Percentiles rank a stretch among this genome's conserved stretches.
Evolutionary conservation across 1,284 basidiomycete genomes (phyloP).

Genomic region (Amylostereum areolatum): DNA sequence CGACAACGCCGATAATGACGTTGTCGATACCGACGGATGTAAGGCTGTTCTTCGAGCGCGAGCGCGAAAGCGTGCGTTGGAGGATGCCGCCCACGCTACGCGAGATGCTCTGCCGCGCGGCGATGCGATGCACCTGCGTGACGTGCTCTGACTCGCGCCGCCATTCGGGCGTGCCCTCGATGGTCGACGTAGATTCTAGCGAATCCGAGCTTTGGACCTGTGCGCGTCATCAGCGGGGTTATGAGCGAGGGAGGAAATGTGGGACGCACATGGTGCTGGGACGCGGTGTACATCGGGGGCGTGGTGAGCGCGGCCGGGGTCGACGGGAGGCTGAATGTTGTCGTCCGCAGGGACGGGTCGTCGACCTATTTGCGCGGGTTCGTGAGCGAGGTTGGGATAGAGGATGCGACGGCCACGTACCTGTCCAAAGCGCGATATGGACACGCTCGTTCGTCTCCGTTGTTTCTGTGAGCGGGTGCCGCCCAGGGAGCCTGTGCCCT

Average conservation of each 20-base stretch:
- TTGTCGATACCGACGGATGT: conserved; percentile 9
- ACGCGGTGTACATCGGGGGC: background rate
- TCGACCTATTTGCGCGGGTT: conserved; percentile 15
- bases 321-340: conserved; percentile 18
- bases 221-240: conserved; percentile 7
- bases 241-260: conserved; percentile 34
- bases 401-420: conserved; percentile 23
- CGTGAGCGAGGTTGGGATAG: background rate
- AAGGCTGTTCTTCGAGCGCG: conserved; percentile 30
- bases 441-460: conserved; percentile 41
- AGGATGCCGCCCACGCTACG: conserved; percentile 43
- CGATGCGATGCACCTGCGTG: conserved; percentile 53
- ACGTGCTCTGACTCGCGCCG: conserved; percentile 31
- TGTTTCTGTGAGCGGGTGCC: conserved; percentile 14
- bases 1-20: conserved; percentile 29
- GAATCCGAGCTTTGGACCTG: background rate
- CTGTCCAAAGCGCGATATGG: conserved; percentile 50
- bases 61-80: conserved; percentile 46
- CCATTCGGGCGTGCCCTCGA: background rate
- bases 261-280: conserved; percentile 23
- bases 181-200: background rate
- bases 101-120: conserved; percentile 42
- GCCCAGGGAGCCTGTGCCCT: conserved; percentile 10
- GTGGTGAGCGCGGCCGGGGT: conserved; percentile 10
- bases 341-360: conserved; percentile 7